These are phyloP conservation scores for Phytophthora citrophthora DNA, from an alignment of 352 stramenopile genomes.

Conservation along the genomic window DNA sequence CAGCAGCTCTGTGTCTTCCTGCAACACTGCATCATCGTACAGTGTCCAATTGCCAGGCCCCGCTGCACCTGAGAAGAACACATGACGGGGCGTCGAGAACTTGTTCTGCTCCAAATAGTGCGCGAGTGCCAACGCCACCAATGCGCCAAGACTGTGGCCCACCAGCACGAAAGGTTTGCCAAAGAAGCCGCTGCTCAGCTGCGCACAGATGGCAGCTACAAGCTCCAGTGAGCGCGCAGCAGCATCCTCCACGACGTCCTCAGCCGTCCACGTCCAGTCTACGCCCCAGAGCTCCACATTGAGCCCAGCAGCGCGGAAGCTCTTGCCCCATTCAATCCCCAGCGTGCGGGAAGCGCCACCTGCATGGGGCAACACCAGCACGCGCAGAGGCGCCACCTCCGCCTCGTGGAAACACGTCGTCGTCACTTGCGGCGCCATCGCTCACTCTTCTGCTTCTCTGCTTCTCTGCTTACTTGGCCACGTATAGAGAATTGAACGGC, in stretches of 20 bases:
- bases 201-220: slow-evolving; percentile 42
- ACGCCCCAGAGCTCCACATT: slow-evolving; percentile 66
- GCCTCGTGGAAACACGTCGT: slow-evolving; percentile 70
- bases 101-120: slow-evolving; percentile 45
- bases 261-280: slow-evolving; percentile 54
- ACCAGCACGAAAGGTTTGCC: slow-evolving; percentile 76
- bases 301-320: slow-evolving; percentile 39
- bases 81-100: slow-evolving; percentile 62
- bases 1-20: slow-evolving; percentile 46
- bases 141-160: slow-evolving; percentile 74
- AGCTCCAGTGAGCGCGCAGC: slow-evolving; percentile 30
- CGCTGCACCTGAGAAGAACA: slow-evolving; percentile 64
- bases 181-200: slow-evolving; percentile 65
- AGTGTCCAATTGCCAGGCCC: slow-evolving; percentile 36
- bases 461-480: slow-evolving; percentile 15
- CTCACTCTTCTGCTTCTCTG: not conserved
- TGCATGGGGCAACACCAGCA: slow-evolving; percentile 69
- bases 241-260: slow-evolving; percentile 17
- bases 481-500: slow-evolving; percentile 18
- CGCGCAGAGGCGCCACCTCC: slow-evolving; percentile 63
- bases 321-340: slow-evolving; percentile 52
- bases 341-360: slow-evolving; percentile 53
- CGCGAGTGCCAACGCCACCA: slow-evolving; percentile 61
- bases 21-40: slow-evolving; percentile 43
- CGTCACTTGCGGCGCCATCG: slow-evolving; percentile 44